Percentiles rank a stretch among this genome's conserved stretches.
Conservation (phyloP, 352 stramenopile species). For the Globisporangium acanthophoron region DNA sequence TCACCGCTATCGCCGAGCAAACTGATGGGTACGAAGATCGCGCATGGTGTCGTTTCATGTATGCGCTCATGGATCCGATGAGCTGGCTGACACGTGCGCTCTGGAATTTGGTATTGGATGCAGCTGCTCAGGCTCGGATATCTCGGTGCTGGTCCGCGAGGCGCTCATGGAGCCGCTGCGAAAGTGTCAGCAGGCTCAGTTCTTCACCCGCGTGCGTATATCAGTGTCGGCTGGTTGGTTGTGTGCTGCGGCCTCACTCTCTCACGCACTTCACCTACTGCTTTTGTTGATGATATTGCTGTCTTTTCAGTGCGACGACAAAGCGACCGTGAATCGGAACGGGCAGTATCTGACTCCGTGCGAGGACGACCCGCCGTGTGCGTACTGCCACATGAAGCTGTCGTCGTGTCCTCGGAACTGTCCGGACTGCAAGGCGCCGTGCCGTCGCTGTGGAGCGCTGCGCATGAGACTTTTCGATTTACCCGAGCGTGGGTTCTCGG, state of each 20-base stretch:
- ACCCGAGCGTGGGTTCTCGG: constrained; percentile 70
- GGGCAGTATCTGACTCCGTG: constrained; percentile 75
- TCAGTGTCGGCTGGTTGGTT: neutral
- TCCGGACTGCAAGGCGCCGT: constrained; percentile 61
- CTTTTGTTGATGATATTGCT: neutral
- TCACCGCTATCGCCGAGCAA: constrained; percentile 88
- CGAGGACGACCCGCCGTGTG: constrained; percentile 76
- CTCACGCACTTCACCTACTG: neutral
- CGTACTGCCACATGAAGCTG: constrained; percentile 89
- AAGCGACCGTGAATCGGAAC: constrained; percentile 48
- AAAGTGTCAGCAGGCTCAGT: constrained; percentile 96
- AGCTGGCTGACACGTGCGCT: neutral
- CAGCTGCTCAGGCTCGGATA: constrained; percentile 94
- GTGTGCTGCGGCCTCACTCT: neutral
- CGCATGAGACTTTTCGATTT: constrained; percentile 86
- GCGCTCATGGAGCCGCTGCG: constrained; percentile 96
- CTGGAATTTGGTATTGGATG: neutral
- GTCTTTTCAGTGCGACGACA: constrained; percentile 67
- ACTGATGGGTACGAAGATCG: constrained; percentile 81
- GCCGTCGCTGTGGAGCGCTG: constrained; percentile 60
- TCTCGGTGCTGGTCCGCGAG: constrained; percentile 95
- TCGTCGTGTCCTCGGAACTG: constrained; percentile 68
- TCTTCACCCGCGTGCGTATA: constrained; percentile 63
- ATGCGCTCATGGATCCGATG: neutral
- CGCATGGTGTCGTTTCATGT: neutral